These are phyloP conservation scores for Didymella pinodella DNA, from an alignment of 2,329 filamentous ascomycete species.

Conservation along the genomic window DNA sequence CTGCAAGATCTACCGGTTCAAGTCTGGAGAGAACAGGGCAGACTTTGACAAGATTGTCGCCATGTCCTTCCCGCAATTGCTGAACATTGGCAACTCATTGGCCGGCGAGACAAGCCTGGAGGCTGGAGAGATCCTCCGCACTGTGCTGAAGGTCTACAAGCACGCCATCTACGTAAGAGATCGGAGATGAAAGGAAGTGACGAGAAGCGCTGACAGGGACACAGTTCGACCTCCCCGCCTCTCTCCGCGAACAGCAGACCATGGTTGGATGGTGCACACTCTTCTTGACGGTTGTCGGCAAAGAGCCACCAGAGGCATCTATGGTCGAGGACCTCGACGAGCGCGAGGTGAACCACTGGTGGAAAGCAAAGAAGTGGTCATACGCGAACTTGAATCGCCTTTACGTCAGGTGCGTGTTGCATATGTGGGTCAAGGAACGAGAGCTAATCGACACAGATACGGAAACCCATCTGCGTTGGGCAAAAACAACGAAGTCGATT, in stretches of 20 bases:
- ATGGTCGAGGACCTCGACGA: constrained; percentile 83
- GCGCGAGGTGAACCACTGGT: constrained; percentile 95
- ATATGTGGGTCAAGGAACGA: not conserved
- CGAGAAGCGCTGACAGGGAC: constrained; percentile 35
- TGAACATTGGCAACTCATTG: constrained; percentile 86
- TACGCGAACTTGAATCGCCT: constrained; percentile 97
- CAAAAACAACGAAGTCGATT: constrained; percentile 77
- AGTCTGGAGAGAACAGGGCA: constrained; percentile 78
- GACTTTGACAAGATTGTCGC: constrained; percentile 97
- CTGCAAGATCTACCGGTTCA: constrained; percentile 95
- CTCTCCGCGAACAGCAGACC: constrained; percentile 78
- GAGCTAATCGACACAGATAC: constrained; percentile 67
- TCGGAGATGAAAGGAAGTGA: not conserved
- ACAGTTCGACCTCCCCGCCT: constrained; percentile 84
- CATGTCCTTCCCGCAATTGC: constrained; percentile 84
- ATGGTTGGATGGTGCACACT: constrained; percentile 97
- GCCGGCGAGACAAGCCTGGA: constrained; percentile 92
- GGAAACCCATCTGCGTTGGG: constrained; percentile 82
- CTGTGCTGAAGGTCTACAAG: constrained; percentile 96
- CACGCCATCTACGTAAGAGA: constrained; percentile 89
- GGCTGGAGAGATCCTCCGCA: constrained; percentile 94
- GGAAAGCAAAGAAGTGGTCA: constrained; percentile 99
- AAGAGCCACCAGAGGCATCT: constrained; percentile 78
- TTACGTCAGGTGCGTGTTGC: constrained; percentile 76
- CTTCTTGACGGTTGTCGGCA: constrained; percentile 88